Base-by-base conservation (phyloP, 306 rosid species). In the Glycine tomentella region DNA sequence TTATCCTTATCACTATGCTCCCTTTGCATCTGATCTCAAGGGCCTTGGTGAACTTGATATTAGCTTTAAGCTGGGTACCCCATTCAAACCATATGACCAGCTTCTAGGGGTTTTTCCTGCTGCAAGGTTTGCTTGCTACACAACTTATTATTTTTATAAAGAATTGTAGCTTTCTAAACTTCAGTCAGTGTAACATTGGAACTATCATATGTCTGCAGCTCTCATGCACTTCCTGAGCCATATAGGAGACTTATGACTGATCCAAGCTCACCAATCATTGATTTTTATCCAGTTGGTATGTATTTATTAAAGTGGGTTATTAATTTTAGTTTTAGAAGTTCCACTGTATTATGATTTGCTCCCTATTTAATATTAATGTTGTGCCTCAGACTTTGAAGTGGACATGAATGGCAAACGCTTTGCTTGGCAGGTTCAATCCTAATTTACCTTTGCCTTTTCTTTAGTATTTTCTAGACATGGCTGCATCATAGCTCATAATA, bases 331-430 rank as follows among this genome's bases (percentile, higher is more conserved):
- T 68, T 40, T 51, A 17, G 48, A 69, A 57, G 5, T 40, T 79
- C 69, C 63, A 65, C 14, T 63, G 57, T 49, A 5, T 69, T 45
- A 10, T 38, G 44, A 38, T 38, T 38, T 52, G 8, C 64, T 77
- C 55, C 49, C 46, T 71, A 61, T 40, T 67, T 82, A 65, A 85
- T 76, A 40, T 83, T 77, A 45, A 36, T 81, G 34, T 72, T 58
- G 11, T 44, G n/a, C 85, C 16, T 33, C 98, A 93, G 99, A 96
- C 75, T 96, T 96, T 86, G 98, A 96, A 68, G 99, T 96, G 84
- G 99, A 96, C 89, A 96, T 96, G 99, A 96, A 93, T 83, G 99
- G 99, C 11, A 96, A 93, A 89, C 97, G 99, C 69, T 96, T 5
- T 84, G 87, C 98, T 15, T 96, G 99, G 99, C 97, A 92, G 99